Evolutionary conservation across 768 basidiomycete genomes (phyloP).

Genomic region (Phanerodontia chrysosporium): DNA sequence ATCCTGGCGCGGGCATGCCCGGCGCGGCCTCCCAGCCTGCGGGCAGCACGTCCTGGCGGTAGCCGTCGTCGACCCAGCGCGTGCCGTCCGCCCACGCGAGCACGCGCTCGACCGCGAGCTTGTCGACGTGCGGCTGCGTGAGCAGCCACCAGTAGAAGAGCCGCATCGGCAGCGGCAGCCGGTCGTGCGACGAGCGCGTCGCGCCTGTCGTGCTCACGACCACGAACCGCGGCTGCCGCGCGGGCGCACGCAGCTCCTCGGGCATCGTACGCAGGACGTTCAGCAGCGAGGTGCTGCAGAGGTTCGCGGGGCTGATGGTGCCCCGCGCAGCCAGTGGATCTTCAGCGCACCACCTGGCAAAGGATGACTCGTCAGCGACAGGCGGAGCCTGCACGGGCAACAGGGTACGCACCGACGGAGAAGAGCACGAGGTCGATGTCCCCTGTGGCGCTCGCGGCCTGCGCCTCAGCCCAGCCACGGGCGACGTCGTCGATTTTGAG

Average conservation of each 20-base stretch:
- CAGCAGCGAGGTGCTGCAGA: constrained; percentile 53
- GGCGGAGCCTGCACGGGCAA: neutral
- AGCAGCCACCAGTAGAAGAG: constrained; percentile 46
- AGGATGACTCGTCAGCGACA: neutral
- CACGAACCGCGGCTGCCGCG: constrained; percentile 45
- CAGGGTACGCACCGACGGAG: constrained; percentile 43
- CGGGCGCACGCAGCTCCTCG: constrained; percentile 17
- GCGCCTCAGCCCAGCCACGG: constrained; percentile 44
- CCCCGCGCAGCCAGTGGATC: constrained; percentile 41
- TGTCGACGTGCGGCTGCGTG: constrained; percentile 50
- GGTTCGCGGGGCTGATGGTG: constrained; percentile 47
- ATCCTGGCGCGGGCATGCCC: constrained; percentile 40
- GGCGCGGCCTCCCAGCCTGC: constrained; percentile 38
- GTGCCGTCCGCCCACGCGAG: constrained; percentile 45
- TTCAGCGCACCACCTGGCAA: constrained; percentile 1
- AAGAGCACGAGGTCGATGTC: constrained; percentile 54
- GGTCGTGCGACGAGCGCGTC: constrained; percentile 37
- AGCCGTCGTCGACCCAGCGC: constrained; percentile 45
- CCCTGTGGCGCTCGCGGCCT: constrained; percentile 20
- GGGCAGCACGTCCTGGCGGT: constrained; percentile 38
- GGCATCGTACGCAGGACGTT: constrained; percentile 57
- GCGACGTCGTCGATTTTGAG: constrained; percentile 46
- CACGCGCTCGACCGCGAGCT: constrained; percentile 52
- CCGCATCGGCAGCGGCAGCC: constrained; percentile 45
- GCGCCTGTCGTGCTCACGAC: constrained; percentile 49